Evolutionary conservation across 2,329 filamentous ascomycete species (phyloP), one percentile per base, ranked within the genome.

Genomic region (Trichoderma arundinaceum): DNA sequence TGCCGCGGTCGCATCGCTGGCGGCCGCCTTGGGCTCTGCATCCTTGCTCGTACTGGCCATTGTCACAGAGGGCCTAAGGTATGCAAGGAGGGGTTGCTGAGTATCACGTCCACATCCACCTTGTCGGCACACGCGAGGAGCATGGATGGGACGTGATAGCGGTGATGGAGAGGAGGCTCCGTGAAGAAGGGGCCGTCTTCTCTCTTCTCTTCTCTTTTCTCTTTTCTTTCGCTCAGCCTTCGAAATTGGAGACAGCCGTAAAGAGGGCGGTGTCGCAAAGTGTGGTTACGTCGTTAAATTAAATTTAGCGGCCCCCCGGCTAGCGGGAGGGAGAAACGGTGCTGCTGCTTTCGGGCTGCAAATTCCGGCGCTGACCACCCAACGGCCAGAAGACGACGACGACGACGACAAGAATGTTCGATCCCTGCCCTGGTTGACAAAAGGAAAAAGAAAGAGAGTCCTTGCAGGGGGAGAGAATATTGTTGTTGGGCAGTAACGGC

Each of bases 51-150:
- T 64, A 65, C 54, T 64, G 53, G 71, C 67, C 69, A 72, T 72
- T 67, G 60, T 66, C 64, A 46, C 49, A 48, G 43, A 51, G 17
- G 51, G 49, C 43, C 51, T 44, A 68, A 58, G 43, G 64, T 19
- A 15, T 66, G 57, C 13, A 66, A 46, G 53, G 61, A 65, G 61
- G 43, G 28, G 38, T 48, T 52, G 7, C 41, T 35, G 48, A 51
- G 33, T 60, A 66, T 67, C 71, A 71, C 68, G 72, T 68, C 71
- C 71, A 66, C 73, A 73, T 74, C 72, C 72, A 69, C 69, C 67
- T 66, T 51, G 61, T 67, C 44, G 62, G 61, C 53, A 56, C 57
- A 48, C 39, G 64, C 62, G 38, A 58, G 71, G 68, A 53, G 64
- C 68, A 52, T 66, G 68, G 62, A 69, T 64, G 68, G 66, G 70